Base-by-base conservation (phyloP, 192 early-diverging fungal species). In the Lobosporangium transversale region DNA sequence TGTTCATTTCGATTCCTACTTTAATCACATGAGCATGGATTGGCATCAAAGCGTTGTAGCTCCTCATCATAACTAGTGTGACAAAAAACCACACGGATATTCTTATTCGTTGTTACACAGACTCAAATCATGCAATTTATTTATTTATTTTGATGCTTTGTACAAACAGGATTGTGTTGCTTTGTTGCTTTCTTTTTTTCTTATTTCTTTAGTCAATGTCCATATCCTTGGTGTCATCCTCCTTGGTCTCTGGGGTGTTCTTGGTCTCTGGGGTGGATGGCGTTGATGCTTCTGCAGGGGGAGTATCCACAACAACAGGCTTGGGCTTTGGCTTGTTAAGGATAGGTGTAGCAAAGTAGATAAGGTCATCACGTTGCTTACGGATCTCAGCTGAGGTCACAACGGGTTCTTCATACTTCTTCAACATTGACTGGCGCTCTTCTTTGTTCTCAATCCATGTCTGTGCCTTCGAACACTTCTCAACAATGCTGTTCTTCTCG, bases 271-370 rank as follows among this genome's bases (percentile, higher is more conserved):
- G 69, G 27, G 3, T 56, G 29, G 50, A 21, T 17, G 58, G 37
- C 6, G 59, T 15, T 2, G 66, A 21, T 18, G 66, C 3, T 36
- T 58, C 37, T 4, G 64, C 53, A 21, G 59, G 24, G 42, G 66
- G 63, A 1, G 62, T 58, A 32, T 62, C 64, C 43, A 67, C 64
- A 32, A 62, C 58, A 48, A 67, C 86, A 47, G 90, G 89, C 47
- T 85, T 87, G 47, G 95, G 95, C 90, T 97, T 97, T 79, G 97
- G 95, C 79, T 92, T 93, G 82, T 86, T 91, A 65, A 97, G 81
- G 66, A 97, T 91, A 4, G 94, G 91, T 51, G 76, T 89, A 48
- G 93, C 91, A 79, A 89, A 90, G 79, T 84, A 82, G 52, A 79
- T 76, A 30, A 98, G 63, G 44, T 74, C 62, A 20, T 94, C 90